Evolutionary conservation across 139 green algal genomes (phyloP), one percentile per base, ranked within the genome.

Genomic region (Coelastrella sp.): DNA sequence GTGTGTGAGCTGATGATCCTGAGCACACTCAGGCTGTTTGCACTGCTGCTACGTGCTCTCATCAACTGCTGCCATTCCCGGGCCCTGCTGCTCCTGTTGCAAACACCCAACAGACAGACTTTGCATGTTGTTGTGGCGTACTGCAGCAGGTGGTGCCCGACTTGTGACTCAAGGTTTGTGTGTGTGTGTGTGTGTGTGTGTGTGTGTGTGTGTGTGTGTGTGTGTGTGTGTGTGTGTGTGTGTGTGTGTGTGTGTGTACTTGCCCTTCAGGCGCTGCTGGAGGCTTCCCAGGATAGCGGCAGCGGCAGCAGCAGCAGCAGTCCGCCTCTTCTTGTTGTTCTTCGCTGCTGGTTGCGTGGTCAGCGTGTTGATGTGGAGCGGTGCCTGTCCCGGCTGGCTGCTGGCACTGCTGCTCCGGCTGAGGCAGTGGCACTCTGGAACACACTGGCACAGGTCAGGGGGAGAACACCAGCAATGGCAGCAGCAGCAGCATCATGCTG

Each of bases 321-420:
- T 49, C 49, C 35, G n/a, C 8, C n/a, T 24, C 65, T 88, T 49
- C 84, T 80, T 8, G 17, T 7, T n/a, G 92, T n/a, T 59, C 19
- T 10, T 3, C 63, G 63, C 22, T 59, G 3, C 91, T 98, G 58
- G 82, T 57, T 81, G 20, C 22, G 57, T 0, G 63, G 73, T 9
- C 89, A 96, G 57, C 60, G 68, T 58, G 20, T 65, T n/a, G 84
- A 99, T 92, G 75, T 99, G 82, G 97, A 99, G 92, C 91, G 96
- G 3, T 93, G 91, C 25, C 25, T 99, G 35, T 96, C 92, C 7
- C 93, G 97, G 4, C 90, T 95, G 8, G 92, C 98, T 79, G 95
- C 98, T 89, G 78, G 94, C 84, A 99, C 93, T 25, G 94, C 95
- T 19, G 93, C 93, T 5, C 97, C 97, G 7, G 74, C 95, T 4